Evolutionary conservation across 2,329 filamentous ascomycete genomes (phyloP).

Genomic region (Xylariaceae sp.): DNA sequence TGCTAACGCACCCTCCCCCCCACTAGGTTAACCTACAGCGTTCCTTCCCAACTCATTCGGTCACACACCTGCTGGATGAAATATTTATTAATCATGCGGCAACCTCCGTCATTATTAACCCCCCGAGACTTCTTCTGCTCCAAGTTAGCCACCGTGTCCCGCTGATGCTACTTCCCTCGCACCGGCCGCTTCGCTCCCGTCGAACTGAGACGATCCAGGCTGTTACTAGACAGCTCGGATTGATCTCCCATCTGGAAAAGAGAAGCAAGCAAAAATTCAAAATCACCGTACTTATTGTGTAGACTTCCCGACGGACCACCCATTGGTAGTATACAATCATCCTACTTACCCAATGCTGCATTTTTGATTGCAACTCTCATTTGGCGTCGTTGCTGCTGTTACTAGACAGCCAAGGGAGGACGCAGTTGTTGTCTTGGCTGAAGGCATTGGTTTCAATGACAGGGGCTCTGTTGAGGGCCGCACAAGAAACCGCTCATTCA

Average conservation of each 20-base stretch:
- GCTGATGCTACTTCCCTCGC: neutral
- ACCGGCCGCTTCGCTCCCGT: neutral
- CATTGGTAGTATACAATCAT: slow-evolving; percentile 11
- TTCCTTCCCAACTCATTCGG: neutral
- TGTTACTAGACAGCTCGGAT: slow-evolving; percentile 28
- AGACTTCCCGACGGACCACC: neutral
- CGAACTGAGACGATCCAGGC: slow-evolving; percentile 15
- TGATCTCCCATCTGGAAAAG: slow-evolving; percentile 8
- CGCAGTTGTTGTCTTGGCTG: neutral
- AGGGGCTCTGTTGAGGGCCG: too few species aligned
- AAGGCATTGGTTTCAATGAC: neutral
- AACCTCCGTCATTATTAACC: too few species aligned
- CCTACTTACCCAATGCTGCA: slow-evolving; percentile 18
- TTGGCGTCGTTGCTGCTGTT: slow-evolving; percentile 26
- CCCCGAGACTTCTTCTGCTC: too few species aligned
- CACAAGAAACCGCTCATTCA: too few species aligned
- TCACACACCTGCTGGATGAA: too few species aligned
- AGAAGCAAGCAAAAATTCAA: neutral
- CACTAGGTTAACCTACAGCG: too few species aligned
- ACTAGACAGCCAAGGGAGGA: slow-evolving; percentile 28
- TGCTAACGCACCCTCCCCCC: neutral
- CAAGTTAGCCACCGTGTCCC: neutral
- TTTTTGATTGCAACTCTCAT: slow-evolving; percentile 9
- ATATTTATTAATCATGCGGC: too few species aligned
- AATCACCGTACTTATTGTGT: too few species aligned